Evolutionary conservation across 106 monocot species (phyloP).

Genomic region (Allium cepa): DNA sequence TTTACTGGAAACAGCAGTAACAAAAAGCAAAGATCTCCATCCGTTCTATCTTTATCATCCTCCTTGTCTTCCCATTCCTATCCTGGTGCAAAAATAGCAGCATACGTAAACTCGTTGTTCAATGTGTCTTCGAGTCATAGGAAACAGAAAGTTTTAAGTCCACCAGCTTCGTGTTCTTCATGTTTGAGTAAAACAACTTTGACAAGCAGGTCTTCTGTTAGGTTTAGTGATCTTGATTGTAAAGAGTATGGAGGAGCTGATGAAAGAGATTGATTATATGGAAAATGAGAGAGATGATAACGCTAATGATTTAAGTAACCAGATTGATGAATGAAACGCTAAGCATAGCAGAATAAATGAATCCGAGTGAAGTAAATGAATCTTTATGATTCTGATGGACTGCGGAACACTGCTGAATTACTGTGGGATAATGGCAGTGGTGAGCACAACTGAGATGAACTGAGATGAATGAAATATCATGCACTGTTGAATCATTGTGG

Average conservation of each 20-base stretch:
- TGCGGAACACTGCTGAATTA: too few species aligned
- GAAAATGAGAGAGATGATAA: slow-evolving; percentile 41
- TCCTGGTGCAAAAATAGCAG: too few species aligned
- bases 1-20: slow-evolving; percentile 46
- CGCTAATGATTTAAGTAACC: too few species aligned
- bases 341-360: too few species aligned
- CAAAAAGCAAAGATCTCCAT: slow-evolving; percentile 14
- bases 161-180: not conserved
- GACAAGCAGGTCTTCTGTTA: too few species aligned
- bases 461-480: too few species aligned
- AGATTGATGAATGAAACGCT: too few species aligned
- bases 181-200: slow-evolving; percentile 10
- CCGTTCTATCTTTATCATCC: slow-evolving; percentile 13
- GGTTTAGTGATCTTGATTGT: slow-evolving; percentile 16
- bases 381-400: too few species aligned
- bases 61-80: slow-evolving; percentile 21
- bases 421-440: too few species aligned
- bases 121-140: slow-evolving; percentile 13
- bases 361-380: too few species aligned
- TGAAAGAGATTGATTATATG: slow-evolving; percentile 14
- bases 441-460: too few species aligned
- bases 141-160: slow-evolving; percentile 23
- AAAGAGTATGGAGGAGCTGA: slow-evolving; percentile 11
- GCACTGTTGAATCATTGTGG: too few species aligned
- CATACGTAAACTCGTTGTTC: not conserved